Conservation (phyloP, 2,329 filamentous ascomycete genomes). For the Penicillium sp. region DNA sequence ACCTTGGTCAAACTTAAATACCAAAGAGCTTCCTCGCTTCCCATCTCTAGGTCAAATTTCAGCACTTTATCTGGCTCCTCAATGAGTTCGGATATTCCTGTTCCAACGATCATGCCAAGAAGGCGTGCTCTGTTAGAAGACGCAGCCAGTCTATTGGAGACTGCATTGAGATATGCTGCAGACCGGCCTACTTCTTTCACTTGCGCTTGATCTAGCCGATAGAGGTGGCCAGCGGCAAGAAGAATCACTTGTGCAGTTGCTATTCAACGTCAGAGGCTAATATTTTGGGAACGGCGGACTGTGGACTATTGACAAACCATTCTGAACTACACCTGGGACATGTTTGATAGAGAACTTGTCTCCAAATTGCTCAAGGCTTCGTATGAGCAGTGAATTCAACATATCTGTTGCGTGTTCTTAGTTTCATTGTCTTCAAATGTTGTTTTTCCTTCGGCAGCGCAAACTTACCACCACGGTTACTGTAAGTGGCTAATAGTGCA, state of each 20-base stretch:
- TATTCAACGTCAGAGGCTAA: slow-evolving; percentile 41
- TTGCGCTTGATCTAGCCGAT: slow-evolving; percentile 64
- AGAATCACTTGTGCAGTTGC: slow-evolving; percentile 78
- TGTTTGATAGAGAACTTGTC: slow-evolving; percentile 86
- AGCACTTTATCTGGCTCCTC: slow-evolving; percentile 69
- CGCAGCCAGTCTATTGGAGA: slow-evolving; percentile 81
- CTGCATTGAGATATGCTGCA: slow-evolving; percentile 68
- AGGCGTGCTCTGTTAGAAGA: slow-evolving; percentile 74
- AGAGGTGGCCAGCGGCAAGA: slow-evolving; percentile 72
- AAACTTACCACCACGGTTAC: slow-evolving; percentile 50
- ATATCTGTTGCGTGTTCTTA: slow-evolving; percentile 36
- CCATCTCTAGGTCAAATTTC: slow-evolving; percentile 77
- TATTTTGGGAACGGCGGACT: background rate
- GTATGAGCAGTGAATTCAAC: slow-evolving; percentile 57
- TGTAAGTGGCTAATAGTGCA: slow-evolving; percentile 61
- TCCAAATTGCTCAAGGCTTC: slow-evolving; percentile 71
- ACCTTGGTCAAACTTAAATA: slow-evolving; percentile 67
- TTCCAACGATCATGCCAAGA: slow-evolving; percentile 84
- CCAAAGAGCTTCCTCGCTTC: slow-evolving; percentile 70
- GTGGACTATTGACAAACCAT: slow-evolving; percentile 53
- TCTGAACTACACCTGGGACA: slow-evolving; percentile 79
- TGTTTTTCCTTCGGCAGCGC: background rate
- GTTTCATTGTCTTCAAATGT: background rate
- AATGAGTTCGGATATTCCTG: slow-evolving; percentile 64
- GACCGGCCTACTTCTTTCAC: slow-evolving; percentile 70